These are phyloP conservation scores for Trametes cinnabarina DNA, from an alignment of 768 basidiomycete species.

Conservation along the genomic window DNA sequence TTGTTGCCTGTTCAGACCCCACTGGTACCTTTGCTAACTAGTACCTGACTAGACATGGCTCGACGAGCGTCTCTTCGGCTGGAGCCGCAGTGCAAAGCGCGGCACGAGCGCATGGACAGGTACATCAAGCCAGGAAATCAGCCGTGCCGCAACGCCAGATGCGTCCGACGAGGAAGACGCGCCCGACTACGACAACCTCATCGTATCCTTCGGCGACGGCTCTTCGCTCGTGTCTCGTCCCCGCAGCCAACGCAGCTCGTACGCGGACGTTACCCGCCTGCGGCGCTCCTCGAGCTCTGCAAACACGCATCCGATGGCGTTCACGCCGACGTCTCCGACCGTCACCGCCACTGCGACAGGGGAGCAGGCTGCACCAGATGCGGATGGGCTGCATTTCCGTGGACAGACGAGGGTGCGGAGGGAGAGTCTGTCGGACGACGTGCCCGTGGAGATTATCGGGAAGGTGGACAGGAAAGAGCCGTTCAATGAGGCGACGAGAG, in stretches of 20 bases:
- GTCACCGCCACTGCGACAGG: conserved; percentile 6
- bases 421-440: conserved; percentile 61
- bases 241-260: conserved; percentile 34
- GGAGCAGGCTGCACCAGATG: conserved; percentile 28
- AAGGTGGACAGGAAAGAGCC: conserved; percentile 52
- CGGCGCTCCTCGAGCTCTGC: conserved; percentile 55
- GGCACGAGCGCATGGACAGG: conserved; percentile 91
- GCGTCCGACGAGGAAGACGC: conserved; percentile 84
- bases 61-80: conserved; percentile 91
- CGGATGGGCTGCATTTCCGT: conserved; percentile 43
- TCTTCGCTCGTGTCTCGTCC: conserved; percentile 31
- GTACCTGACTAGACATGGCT: conserved; percentile 63
- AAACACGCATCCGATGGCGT: conserved; percentile 40
- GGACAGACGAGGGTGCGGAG: conserved; percentile 45
- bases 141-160: conserved; percentile 66
- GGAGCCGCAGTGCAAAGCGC: conserved; percentile 71
- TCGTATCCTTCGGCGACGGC: conserved; percentile 56
- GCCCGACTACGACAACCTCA: conserved; percentile 86
- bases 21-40: neutral
- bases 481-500: conserved; percentile 64
- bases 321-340: conserved; percentile 9
- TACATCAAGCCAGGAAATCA: conserved; percentile 54
- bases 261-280: conserved; percentile 73
- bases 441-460: conserved; percentile 63
- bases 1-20: conserved; percentile 25